Conservation (phyloP, 441 rosid species). For the Raphanus hybrid region DNA sequence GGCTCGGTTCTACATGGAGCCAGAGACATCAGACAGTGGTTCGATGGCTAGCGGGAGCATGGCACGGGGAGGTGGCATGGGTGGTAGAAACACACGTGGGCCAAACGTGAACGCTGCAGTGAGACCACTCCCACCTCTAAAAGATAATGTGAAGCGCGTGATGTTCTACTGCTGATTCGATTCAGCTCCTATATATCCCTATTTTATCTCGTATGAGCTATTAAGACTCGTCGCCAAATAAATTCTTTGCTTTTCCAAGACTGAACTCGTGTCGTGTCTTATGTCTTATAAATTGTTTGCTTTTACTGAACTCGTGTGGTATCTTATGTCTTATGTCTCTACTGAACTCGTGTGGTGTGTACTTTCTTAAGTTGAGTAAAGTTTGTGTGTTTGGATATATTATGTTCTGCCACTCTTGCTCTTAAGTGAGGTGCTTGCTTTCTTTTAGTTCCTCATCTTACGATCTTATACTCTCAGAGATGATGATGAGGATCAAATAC, state of each 20-base stretch:
- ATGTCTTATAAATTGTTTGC: not conserved
- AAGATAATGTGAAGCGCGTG: slow-evolving; percentile 86
- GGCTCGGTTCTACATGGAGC: slow-evolving; percentile 98
- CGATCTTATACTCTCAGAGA: too few relatives aligned
- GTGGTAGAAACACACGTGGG: slow-evolving; percentile 61
- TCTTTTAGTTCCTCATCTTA: too few relatives aligned
- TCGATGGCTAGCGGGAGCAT: slow-evolving; percentile 82
- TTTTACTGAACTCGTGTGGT: not conserved
- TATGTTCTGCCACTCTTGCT: too few relatives aligned
- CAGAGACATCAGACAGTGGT: slow-evolving; percentile 96
- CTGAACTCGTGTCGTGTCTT: not conserved
- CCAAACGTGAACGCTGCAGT: slow-evolving; percentile 66
- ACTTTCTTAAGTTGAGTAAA: too few relatives aligned
- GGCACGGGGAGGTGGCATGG: slow-evolving; percentile 60
- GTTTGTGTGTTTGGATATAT: too few relatives aligned
- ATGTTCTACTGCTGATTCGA: slow-evolving; percentile 69
- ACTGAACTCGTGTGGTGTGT: not conserved
- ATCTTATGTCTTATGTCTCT: too few relatives aligned
- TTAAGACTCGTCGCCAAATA: not conserved
- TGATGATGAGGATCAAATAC: too few relatives aligned
- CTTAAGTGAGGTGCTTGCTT: too few relatives aligned
- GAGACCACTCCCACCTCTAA: slow-evolving; percentile 78
- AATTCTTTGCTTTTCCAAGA: slow-evolving; percentile 12
- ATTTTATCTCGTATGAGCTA: not conserved
- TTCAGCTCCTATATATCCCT: slow-evolving; percentile 17